phyloP scores from a whole-genome alignment of 768 basidiomycete species.

The Boletellus ananas region DNA sequence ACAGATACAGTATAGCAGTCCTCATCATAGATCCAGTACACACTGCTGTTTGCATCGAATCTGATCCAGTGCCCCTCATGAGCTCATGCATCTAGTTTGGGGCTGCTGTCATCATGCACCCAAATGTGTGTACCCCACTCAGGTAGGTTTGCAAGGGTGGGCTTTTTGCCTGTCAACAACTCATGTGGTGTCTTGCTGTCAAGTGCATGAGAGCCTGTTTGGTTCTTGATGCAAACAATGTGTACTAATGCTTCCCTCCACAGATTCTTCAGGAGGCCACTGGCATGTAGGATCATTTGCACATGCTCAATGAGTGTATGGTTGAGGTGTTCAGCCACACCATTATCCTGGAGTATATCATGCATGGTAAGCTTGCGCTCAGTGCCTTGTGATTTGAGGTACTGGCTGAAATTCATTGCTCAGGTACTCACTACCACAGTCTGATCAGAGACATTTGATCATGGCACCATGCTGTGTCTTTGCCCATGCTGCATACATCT shows the following conservation, averaged over 20 bases:
- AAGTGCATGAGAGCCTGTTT: not conserved
- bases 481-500: constrained; percentile 1
- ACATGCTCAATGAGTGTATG: not conserved
- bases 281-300: not conserved
- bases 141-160: not conserved
- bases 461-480: not conserved
- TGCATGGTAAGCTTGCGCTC: not conserved
- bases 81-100: not conserved
- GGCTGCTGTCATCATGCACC: not conserved
- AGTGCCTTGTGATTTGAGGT: not conserved
- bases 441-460: constrained; percentile 3
- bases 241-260: constrained; percentile 2
- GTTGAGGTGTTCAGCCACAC: not conserved
- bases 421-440: constrained; percentile 32
- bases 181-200: not conserved
- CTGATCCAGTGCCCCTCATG: not conserved
- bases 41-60: not conserved
- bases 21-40: not conserved
- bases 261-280: not conserved
- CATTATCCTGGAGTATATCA: not conserved
- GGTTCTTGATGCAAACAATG: constrained; percentile 3
- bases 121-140: not conserved
- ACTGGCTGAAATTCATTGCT: not conserved
- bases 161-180: not conserved
- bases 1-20: not conserved